phyloP scores from a whole-genome alignment of 2,329 filamentous ascomycete species.

The Penicillium sp. region DNA sequence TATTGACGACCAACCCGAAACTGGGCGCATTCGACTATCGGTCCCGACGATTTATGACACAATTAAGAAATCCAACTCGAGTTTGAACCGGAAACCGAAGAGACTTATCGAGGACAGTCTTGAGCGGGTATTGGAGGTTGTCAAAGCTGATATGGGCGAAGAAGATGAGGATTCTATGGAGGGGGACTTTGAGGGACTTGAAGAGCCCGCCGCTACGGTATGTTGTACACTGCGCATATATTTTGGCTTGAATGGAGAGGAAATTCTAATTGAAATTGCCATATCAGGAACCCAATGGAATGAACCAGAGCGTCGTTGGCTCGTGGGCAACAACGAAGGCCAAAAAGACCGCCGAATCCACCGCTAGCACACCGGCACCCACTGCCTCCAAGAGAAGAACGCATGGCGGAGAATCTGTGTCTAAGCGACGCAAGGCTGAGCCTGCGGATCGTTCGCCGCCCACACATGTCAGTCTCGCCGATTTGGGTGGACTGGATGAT shows the following conservation, averaged over 20 bases:
- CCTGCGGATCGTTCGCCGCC: conserved; percentile 64
- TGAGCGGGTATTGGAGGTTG: conserved; percentile 72
- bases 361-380: conserved; percentile 20
- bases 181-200: conserved; percentile 53
- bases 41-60: conserved; percentile 69
- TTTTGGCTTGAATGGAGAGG: not conserved
- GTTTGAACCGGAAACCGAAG: conserved; percentile 78
- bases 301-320: conserved; percentile 65
- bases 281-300: conserved; percentile 56
- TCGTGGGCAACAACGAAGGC: conserved; percentile 54
- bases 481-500: conserved; percentile 74
- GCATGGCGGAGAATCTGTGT: conserved; percentile 63
- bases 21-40: conserved; percentile 53
- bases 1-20: conserved; percentile 63
- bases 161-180: conserved; percentile 53
- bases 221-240: conserved; percentile 23
- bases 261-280: not conserved
- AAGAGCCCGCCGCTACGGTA: conserved; percentile 38
- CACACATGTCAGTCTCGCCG: conserved; percentile 64
- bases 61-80: conserved; percentile 84
- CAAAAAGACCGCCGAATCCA: conserved; percentile 34
- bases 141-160: conserved; percentile 64
- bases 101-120: conserved; percentile 80
- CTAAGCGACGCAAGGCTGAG: conserved; percentile 63
- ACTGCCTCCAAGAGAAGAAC: conserved; percentile 56